Base-by-base conservation (phyloP, 2,329 filamentous ascomycete species). In the Trichoderma sp. region DNA sequence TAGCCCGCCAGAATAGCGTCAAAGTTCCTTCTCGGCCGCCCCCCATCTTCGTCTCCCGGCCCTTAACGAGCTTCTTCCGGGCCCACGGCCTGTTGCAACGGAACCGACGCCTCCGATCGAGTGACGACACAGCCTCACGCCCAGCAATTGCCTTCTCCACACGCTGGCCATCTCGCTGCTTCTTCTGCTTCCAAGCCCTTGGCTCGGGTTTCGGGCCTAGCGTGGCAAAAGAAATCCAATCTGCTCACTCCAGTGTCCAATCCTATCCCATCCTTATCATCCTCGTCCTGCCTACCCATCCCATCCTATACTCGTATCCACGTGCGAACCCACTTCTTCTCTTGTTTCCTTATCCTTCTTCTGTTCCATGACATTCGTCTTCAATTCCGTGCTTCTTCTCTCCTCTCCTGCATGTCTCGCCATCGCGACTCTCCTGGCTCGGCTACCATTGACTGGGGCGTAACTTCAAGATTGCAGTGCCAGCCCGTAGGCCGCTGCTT, bases 381-480 rank as follows among this genome's bases (percentile, higher is more conserved):
- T 32, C 57, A 13, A 23, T 9, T 6, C 11, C 15, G n/a, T n/a
- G 15, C 15, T 58, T 28, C 28, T 58, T 32, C 20, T 32, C 26
- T 64, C 61, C 30, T 47, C 67, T 66, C 62, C 68, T 71, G 68
- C 47, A 71, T 71, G 68, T 71, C 68, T 71, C 62, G 61, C 68
- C 59, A 71, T 71, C 62, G 26, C 62, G 59, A 65, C 50, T 53
- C 53, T 47, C 59, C 68, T 71, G 50, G 61, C 62, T 66, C 68
- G 62, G 68, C 68, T 66, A 47, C 68, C 62, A 66, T 65, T 59
- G 68, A 71, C 68, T 64, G 68, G 68, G 68, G 68, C 47, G 62
- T 64, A 34, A 57, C 20, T 50, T 20, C 68, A 71, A 65, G 50
- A 50, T 47, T 28, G 61, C 61, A 71, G 68, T 58, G 68, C 68